Conservation (phyloP, 2,329 filamentous ascomycete species). For the Xylaria sp. region DNA sequence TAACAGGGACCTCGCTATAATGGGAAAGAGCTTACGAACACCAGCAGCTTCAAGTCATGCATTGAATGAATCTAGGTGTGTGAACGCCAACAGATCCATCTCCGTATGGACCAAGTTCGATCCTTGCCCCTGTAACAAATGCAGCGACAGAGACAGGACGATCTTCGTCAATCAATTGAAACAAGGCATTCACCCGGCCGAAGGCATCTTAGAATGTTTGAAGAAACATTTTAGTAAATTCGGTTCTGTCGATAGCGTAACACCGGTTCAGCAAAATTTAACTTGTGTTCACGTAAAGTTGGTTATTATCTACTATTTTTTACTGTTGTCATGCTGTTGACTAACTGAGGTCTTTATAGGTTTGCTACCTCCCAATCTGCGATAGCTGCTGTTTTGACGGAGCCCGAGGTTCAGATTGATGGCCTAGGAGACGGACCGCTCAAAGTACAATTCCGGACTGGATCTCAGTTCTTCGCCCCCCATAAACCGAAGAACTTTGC, state of each 20-base stretch:
- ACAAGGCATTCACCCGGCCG: not conserved
- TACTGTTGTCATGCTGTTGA: not conserved
- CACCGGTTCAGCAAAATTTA: accelerated
- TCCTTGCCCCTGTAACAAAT: constrained; percentile 34
- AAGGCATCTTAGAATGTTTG: not conserved
- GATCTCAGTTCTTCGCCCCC: constrained; percentile 26
- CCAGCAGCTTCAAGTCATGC: not conserved
- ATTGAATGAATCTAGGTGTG: constrained; percentile 16
- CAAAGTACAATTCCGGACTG: not conserved
- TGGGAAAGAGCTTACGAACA: too few relatives aligned
- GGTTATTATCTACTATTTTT: not conserved
- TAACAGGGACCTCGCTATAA: not conserved
- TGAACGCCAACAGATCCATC: constrained; percentile 14
- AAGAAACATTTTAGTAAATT: constrained; percentile 31
- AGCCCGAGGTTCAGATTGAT: not conserved
- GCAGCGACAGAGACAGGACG: constrained; percentile 28
- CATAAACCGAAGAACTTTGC: accelerated
- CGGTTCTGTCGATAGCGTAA: constrained; percentile 24
- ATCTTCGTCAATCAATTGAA: constrained; percentile 32
- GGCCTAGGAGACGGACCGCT: not conserved
- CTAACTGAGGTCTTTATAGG: constrained; percentile 18
- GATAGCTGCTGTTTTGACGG: constrained; percentile 12
- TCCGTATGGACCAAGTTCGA: constrained; percentile 21
- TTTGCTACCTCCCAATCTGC: not conserved
- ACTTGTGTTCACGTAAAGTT: constrained; percentile 13